Percentiles rank a stretch among this genome's conserved stretches.
These are phyloP conservation scores for Emiliania huxleyi DNA, from an alignment of 78 protist species.

Conservation along the genomic window DNA sequence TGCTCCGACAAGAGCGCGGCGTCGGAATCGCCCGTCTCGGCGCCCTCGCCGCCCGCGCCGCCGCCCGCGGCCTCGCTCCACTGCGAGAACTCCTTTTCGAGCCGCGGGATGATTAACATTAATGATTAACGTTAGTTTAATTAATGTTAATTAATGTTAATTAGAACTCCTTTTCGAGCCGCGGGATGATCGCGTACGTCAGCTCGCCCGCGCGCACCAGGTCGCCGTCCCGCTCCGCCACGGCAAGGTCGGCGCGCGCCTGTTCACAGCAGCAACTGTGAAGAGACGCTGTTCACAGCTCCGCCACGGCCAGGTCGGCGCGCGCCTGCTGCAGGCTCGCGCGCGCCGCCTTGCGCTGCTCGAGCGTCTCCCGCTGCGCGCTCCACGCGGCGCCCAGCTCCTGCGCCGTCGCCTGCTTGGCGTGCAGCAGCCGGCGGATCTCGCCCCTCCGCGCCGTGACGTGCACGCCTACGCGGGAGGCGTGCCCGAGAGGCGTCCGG, in stretches of 20 bases:
- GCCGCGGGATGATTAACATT: conserved; percentile 1
- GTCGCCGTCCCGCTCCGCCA: conserved; percentile 46
- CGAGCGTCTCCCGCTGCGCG: conserved; percentile 31
- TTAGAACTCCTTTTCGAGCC: conserved; percentile 10
- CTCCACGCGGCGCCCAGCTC: neutral
- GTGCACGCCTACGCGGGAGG: no score
- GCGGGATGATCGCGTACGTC: conserved; percentile 18
- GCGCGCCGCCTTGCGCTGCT: conserved; percentile 23
- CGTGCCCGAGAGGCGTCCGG: no score
- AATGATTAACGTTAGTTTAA: no score
- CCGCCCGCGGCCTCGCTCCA: neutral
- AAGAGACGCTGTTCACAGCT: no score
- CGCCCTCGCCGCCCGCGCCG: neutral
- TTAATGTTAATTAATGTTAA: no score
- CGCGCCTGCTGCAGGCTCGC: neutral
- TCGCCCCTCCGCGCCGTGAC: neutral
- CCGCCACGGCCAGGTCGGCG: conserved; percentile 3
- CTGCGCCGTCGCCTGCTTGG: neutral
- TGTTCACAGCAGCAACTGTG: no score
- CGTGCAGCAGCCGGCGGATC: neutral
- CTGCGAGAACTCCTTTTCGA: neutral
- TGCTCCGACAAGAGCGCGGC: neutral
- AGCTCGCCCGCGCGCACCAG: conserved; percentile 26
- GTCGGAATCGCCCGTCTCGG: no score
- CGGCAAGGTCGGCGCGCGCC: conserved; percentile 1